These are phyloP conservation scores for Cladosporium austrohemisphaericum DNA, from an alignment of 2,329 filamentous ascomycete genomes.

Conservation along the genomic window DNA sequence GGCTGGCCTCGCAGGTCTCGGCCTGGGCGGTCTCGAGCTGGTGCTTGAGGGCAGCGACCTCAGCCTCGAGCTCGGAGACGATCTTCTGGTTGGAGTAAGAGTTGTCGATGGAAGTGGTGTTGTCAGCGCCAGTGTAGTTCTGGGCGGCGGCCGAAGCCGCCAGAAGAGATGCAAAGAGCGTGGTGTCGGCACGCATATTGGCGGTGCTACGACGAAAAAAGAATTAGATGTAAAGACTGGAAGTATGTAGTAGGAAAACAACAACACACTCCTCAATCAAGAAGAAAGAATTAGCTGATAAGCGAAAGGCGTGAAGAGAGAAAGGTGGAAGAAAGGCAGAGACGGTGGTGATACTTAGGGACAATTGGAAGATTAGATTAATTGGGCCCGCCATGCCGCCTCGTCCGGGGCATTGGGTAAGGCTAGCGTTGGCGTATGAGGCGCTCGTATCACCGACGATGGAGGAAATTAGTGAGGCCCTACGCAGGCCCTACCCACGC, in stretches of 20 bases:
- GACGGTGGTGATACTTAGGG: conserved; percentile 2
- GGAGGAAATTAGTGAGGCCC: conserved; percentile 5
- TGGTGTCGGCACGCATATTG: conserved; percentile 18
- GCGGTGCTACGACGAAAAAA: conserved; percentile 7
- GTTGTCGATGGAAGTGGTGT: conserved; percentile 9
- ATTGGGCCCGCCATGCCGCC: conserved; percentile 5
- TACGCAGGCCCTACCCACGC: conserved; percentile 6
- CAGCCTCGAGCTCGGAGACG: conserved; percentile 15
- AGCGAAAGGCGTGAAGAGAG: conserved; percentile 15
- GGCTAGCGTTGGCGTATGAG: conserved; percentile 10
- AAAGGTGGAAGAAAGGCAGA: conserved; percentile 9
- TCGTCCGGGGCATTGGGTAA: conserved; percentile 11
- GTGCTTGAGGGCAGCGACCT: conserved; percentile 12
- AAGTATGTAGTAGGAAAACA: conserved; percentile 9
- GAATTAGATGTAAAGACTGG: conserved; percentile 9
- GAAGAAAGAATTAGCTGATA: conserved; percentile 13
- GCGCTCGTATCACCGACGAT: conserved; percentile 12
- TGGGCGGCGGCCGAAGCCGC: conserved; percentile 16
- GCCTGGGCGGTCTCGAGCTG: conserved; percentile 11
- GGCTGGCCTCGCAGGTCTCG: conserved; percentile 9
- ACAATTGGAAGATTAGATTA: neutral
- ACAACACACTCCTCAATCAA: neutral
- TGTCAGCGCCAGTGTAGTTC: neutral
- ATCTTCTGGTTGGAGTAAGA: conserved; percentile 13
- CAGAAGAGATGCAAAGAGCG: conserved; percentile 17